Conservation (phyloP, 2,329 filamentous ascomycete genomes). For the Aspergillus eucalypticola region DNA sequence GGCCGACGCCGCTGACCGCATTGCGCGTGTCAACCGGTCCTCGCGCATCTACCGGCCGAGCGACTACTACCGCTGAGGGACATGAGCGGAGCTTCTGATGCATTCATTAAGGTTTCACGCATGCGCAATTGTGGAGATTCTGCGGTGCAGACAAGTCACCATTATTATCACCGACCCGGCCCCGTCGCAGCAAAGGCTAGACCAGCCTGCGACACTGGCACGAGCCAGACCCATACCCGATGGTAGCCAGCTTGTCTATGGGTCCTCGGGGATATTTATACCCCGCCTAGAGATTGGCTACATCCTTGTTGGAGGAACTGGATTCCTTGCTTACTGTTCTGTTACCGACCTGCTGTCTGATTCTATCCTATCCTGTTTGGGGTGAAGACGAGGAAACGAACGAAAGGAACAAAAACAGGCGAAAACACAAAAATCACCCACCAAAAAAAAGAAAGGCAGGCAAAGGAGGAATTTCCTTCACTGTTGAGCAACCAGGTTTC, state of each 20-base stretch:
- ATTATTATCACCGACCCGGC: not conserved
- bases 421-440: not conserved
- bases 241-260: not conserved
- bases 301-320: not conserved
- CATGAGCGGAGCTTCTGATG: not conserved
- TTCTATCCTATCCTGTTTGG: not conserved
- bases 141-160: not conserved
- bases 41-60: slow-evolving; percentile 31
- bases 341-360: not conserved
- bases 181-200: not conserved
- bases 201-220: not conserved
- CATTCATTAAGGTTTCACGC: not conserved
- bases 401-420: not conserved
- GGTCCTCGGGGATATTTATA: not conserved
- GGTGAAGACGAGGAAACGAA: not conserved
- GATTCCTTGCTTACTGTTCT: not conserved
- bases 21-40: slow-evolving; percentile 34
- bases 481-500: not conserved
- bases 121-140: not conserved
- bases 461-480: not conserved
- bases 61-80: slow-evolving; percentile 34
- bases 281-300: not conserved
- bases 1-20: slow-evolving; percentile 34
- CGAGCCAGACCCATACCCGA: not conserved
- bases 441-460: not conserved